Base-by-base conservation (phyloP, 495 filamentous ascomycete genomes). In the Aspergillus panamensis region DNA sequence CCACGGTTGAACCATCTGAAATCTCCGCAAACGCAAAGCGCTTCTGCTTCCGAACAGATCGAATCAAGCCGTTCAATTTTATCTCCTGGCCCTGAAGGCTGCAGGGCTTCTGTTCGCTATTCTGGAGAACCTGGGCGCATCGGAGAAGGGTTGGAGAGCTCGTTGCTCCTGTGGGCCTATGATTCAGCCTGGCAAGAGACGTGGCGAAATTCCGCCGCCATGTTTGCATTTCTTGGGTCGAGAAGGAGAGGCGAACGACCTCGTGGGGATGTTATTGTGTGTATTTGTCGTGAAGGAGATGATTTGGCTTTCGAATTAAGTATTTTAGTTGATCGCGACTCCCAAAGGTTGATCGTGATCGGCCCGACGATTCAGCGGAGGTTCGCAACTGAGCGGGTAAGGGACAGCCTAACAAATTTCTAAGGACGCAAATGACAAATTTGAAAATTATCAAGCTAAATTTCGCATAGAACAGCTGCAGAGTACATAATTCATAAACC, bases 1-100 rank as follows among this genome's bases (percentile, higher is more conserved):
- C 74, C 45, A 88, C 72, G 31, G 87, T 90, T 13, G 95, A 96
- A 33, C 94, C 94, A 78, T 98, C 94, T 5, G 87, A 85, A 51
- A 98, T 77, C 51, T 90, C 81, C 14, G 91, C 89, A 74, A 98
- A 98, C 13, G 86, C 84, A 58, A 84, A 76, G 43, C 78, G 78
- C 73, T 96, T 96, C 75, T 95, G 92, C 64, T 89, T 87, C 55
- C 95, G 84, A 55, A 97, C 84, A 14, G 90, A 90, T 48, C 90
- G 84, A 58, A 97, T 77, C 71, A 86, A 92, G 33, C 93, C 94
- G 66, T 89, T 80, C 58, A 96, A 76, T 44, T 75, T 84, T 48
- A 89, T 65, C 52, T 77, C 67, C 59, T 74, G 63, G 57, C 73
- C 69, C 53, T 77, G 73, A 37, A 73, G 60, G 20, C 53, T 66